A percentile compares a stretch with the other conserved stretches of the same genome.
Conservation (phyloP, 1,284 basidiomycete species). For the Apiotrichum mycotoxinovorans region DNA sequence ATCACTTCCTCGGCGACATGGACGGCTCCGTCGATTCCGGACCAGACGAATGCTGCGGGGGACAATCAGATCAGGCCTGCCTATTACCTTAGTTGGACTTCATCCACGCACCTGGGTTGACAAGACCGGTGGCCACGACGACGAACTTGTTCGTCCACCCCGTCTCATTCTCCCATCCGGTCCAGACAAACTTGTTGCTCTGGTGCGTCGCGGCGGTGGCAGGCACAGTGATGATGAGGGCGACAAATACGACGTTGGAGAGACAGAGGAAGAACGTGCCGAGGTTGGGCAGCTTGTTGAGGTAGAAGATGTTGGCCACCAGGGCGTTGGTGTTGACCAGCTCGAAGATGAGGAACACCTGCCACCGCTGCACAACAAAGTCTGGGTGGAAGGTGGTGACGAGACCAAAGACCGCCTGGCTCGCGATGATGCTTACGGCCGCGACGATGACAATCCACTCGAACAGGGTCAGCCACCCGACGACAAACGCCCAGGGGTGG, state of each 20-base stretch:
- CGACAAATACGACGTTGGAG: constrained; percentile 12
- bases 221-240: constrained; percentile 20
- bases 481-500: constrained; percentile 15
- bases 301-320: constrained; percentile 17
- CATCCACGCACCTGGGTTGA: constrained; percentile 14
- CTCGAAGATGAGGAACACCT: constrained; percentile 22
- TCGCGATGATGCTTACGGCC: constrained; percentile 20
- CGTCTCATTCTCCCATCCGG: constrained; percentile 8
- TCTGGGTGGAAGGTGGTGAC: constrained; percentile 15
- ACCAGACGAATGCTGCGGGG: constrained; percentile 10
- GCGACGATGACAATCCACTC: constrained; percentile 23
- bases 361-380: constrained; percentile 22
- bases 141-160: constrained; percentile 17
- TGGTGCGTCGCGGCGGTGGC: constrained; percentile 12
- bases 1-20: constrained; percentile 20
- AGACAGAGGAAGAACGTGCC: constrained; percentile 20
- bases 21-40: constrained; percentile 14
- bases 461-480: constrained; percentile 19
- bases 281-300: constrained; percentile 9
- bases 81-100: too few relatives aligned
- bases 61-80: background rate
- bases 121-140: constrained; percentile 15
- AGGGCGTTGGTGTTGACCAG: constrained; percentile 17
- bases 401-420: constrained; percentile 19
- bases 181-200: constrained; percentile 7